These are phyloP conservation scores for Rhodamnia rubescens DNA, from an alignment of 345 rosid species.

Conservation along the genomic window DNA sequence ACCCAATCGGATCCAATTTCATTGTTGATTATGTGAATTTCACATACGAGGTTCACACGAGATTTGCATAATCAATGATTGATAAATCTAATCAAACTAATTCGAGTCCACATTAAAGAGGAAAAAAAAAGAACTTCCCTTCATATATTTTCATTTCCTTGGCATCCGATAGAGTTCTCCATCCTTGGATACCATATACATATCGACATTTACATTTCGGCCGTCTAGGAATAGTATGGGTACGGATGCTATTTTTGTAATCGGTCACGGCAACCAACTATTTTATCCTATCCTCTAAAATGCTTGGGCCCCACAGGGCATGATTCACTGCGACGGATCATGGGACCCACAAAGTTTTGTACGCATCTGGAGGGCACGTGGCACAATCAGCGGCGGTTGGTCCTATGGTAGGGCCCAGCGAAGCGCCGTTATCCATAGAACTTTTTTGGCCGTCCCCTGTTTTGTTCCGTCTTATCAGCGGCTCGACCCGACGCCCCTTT, in stretches of 20 bases:
- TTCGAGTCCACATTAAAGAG: background rate
- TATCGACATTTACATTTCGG: too few species aligned
- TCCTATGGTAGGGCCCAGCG: background rate
- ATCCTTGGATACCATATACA: background rate
- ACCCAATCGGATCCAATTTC: too few species aligned
- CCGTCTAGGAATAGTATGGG: too few species aligned
- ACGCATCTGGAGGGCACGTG: background rate
- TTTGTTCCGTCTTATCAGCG: background rate
- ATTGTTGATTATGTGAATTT: rapidly evolving
- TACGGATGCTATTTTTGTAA: background rate
- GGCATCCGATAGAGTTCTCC: background rate
- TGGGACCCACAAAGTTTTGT: background rate
- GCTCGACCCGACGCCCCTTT: background rate
- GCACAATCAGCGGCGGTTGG: background rate
- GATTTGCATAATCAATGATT: background rate
- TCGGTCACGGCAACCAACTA: background rate
- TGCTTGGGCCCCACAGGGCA: background rate
- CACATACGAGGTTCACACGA: rapidly evolving
- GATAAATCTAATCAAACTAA: background rate
- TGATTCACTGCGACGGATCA: background rate
- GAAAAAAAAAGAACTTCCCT: background rate
- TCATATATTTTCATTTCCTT: background rate
- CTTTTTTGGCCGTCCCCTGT: background rate
- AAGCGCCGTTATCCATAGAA: background rate
- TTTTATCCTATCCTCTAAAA: background rate